These are phyloP conservation scores for Cercospora sp. DNA, from an alignment of 2,329 filamentous ascomycete genomes.

Conservation along the genomic window DNA sequence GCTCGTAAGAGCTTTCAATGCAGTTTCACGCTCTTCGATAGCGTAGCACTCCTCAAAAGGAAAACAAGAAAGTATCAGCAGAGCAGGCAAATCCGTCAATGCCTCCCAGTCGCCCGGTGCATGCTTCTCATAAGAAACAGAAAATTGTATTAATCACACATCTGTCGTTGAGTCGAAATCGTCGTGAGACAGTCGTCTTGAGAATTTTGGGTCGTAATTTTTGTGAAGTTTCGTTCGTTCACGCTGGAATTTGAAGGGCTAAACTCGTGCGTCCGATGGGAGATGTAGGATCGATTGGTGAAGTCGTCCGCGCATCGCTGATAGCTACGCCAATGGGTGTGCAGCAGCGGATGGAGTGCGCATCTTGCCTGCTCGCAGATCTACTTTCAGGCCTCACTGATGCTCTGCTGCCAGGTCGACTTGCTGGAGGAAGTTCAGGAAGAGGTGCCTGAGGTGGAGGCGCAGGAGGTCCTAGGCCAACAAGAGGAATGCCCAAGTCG, in stretches of 20 bases:
- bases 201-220: not conserved
- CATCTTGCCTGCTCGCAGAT: constrained; percentile 15
- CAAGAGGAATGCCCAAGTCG: constrained; percentile 41
- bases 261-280: not conserved
- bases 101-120: not conserved
- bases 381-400: constrained; percentile 8
- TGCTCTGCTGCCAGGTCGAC: constrained; percentile 16
- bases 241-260: constrained; percentile 5
- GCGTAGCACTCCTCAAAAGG: not conserved
- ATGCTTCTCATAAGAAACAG: not conserved
- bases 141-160: not conserved
- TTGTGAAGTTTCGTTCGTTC: not conserved
- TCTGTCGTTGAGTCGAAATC: not conserved
- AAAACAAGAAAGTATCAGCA: not conserved
- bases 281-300: not conserved
- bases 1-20: not conserved
- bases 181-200: constrained; percentile 6
- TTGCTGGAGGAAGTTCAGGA: constrained; percentile 32
- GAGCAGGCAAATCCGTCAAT: not conserved
- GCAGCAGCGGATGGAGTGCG: constrained; percentile 11
- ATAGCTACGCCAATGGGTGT: constrained; percentile 25
- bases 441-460: constrained; percentile 50
- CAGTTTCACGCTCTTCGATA: not conserved
- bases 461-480: constrained; percentile 47
- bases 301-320: constrained; percentile 4